These are phyloP conservation scores for Sphaerosporella brunnea DNA, from an alignment of 495 filamentous ascomycete genomes.

Conservation along the genomic window DNA sequence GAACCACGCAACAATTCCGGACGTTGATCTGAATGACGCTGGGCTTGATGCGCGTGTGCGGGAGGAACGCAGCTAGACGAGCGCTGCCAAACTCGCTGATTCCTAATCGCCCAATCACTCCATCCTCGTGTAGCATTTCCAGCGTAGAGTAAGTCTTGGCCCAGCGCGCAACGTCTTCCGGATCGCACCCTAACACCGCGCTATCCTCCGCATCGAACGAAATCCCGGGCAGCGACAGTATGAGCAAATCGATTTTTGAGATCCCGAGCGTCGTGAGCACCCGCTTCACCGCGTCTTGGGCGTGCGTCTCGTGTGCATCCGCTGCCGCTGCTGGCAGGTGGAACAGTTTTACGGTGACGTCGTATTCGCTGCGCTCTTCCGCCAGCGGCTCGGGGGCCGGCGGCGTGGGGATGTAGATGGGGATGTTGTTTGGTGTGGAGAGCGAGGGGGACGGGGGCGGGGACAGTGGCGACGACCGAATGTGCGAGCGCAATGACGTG, in stretches of 20 bases:
- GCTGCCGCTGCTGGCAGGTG: conserved; percentile 17
- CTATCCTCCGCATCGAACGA: conserved; percentile 79
- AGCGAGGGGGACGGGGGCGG: conserved; percentile 1
- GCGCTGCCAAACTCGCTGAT: conserved; percentile 80
- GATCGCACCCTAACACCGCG: conserved; percentile 20
- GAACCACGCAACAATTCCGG: conserved; percentile 89
- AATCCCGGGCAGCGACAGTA: conserved; percentile 83
- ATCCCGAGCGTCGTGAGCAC: conserved; percentile 57
- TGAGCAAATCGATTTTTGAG: conserved; percentile 64
- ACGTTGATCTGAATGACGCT: conserved; percentile 93
- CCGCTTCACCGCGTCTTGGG: conserved; percentile 34
- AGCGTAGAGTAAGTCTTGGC: conserved; percentile 51
- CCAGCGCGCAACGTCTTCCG: conserved; percentile 45
- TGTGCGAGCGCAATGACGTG: conserved; percentile 19
- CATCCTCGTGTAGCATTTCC: conserved; percentile 53
- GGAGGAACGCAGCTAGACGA: conserved; percentile 50
- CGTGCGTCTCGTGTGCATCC: conserved; percentile 23
- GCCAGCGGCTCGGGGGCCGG: conserved; percentile 1
- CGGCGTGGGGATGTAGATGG: conserved; percentile 1
- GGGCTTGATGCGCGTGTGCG: conserved; percentile 48
- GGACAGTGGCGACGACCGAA: conserved; percentile 8
- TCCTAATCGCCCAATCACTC: conserved; percentile 55
- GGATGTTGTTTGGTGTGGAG: neutral
- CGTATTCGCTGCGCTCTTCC: conserved; percentile 23
- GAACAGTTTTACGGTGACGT: conserved; percentile 25